Evolutionary conservation across 164 flowering plant species (phyloP).

Genomic region (Echeveria elegans): DNA sequence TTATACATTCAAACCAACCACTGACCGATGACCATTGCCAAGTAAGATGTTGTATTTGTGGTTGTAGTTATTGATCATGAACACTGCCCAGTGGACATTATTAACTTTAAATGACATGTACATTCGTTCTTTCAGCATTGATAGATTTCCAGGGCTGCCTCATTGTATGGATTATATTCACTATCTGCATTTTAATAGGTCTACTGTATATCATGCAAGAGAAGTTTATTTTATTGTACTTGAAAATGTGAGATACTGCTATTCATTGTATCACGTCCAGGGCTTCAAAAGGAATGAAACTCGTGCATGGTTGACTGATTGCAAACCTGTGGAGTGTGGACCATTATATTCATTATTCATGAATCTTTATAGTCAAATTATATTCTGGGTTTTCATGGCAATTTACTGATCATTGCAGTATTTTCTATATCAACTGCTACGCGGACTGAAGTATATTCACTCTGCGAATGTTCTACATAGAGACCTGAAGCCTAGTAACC

Average conservation of each 20-base stretch:
- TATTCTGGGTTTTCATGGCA: background rate
- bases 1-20: slow-evolving; percentile 9
- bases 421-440: slow-evolving; percentile 12
- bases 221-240: background rate
- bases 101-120: background rate
- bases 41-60: background rate
- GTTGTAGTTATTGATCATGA: background rate
- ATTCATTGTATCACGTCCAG: too few relatives aligned
- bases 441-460: slow-evolving; percentile 13
- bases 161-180: background rate
- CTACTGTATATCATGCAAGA: too few relatives aligned
- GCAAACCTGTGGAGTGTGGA: background rate
- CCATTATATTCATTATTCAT: background rate
- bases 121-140: background rate
- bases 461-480: slow-evolving; percentile 13
- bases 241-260: too few relatives aligned
- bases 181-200: background rate
- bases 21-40: slow-evolving; percentile 13
- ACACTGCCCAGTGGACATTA: too few relatives aligned
- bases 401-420: slow-evolving; percentile 2
- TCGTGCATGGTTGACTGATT: background rate
- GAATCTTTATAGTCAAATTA: background rate
- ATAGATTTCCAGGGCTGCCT: background rate
- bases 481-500: slow-evolving; percentile 11
- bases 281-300: too few relatives aligned